Base-by-base conservation (phyloP, 768 basidiomycete species). In the Psilocybe cyanescens region DNA sequence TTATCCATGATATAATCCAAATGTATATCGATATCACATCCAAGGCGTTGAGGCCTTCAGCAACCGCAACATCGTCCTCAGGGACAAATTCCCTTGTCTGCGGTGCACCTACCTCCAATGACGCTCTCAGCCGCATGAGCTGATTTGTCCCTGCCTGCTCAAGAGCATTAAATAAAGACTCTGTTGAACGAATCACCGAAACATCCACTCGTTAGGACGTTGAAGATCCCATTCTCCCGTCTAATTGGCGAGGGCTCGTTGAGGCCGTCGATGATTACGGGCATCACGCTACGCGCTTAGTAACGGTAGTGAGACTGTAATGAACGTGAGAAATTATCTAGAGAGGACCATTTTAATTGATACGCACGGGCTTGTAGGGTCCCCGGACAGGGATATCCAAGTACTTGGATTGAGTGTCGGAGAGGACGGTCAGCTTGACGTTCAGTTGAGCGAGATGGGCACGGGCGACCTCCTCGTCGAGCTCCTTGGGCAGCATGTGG, bases 401-500 rank as follows among this genome's bases (percentile, higher is more conserved):
- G 85, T 99, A 99, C 50, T 80, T 78, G 68, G 95, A 86, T 80
- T 99, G 97, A 64, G 83, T 83, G 11, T 83, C 39, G 28, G 82
- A 78, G 65, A 95, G 83, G 64, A 80, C 79, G 48, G 95, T 97
- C 76, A 99, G 85, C 83, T 96, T 95, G 82, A 99, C 94, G 73
- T 93, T 94, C 71, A 99, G 85, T 72, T 92, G 89, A 53, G 83
- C 84, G 60, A 98, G 83, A 78, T 99, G 97, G 54, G 97, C 95
- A 67, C 96, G 93, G 47, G 97, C 97, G 68, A 99, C 97, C 79
- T 98, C 96, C 83, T 99, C 97, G 70, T 99, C 97, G 67, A 99
- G 91, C 63, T 94, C 90, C 84, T 99, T 99, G 66, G 97, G 97
- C 53, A 99, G 84, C 80, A 99, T 96, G 86, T 99, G 97, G 31